These are phyloP conservation scores for Candida maltosa DNA, from an alignment of 805 yeast species.

Conservation along the genomic window DNA sequence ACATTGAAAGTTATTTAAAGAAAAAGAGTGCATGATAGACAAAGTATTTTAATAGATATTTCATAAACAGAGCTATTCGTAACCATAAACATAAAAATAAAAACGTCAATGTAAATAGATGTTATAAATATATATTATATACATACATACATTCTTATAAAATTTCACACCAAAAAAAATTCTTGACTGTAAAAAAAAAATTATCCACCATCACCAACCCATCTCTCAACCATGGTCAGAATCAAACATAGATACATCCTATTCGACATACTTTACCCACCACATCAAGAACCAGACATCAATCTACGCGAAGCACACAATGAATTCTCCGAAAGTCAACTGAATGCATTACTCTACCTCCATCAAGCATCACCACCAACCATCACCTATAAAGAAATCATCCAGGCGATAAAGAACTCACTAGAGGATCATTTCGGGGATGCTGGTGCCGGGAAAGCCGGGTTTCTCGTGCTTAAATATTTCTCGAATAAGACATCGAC, in stretches of 20 bases:
- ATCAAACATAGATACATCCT: conserved; percentile 80
- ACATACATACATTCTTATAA: no score
- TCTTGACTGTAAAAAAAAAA: not conserved
- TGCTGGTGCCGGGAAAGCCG: conserved; percentile 63
- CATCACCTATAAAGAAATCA: conserved; percentile 48
- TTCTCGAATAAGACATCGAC: conserved; percentile 78
- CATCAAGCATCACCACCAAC: conserved; percentile 49
- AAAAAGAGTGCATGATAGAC: conserved; percentile 2
- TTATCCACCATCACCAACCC: not conserved
- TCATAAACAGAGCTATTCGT: not conserved
- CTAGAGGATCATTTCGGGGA: conserved; percentile 75
- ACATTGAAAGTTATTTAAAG: conserved; percentile 54
- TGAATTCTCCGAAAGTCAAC: conserved; percentile 24
- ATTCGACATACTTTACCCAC: conserved; percentile 79
- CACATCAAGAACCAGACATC: conserved; percentile 23
- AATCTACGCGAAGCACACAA: conserved; percentile 11
- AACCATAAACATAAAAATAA: no score
- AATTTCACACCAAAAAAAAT: not conserved
- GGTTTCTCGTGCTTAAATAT: conserved; percentile 65
- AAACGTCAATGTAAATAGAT: no score
- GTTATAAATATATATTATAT: no score
- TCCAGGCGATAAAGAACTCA: conserved; percentile 51
- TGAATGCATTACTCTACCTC: conserved; percentile 40
- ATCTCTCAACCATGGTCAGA: conserved; percentile 65
- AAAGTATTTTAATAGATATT: not conserved